Base-by-base conservation (phyloP, 768 basidiomycete species). In the Vararia minispora region DNA sequence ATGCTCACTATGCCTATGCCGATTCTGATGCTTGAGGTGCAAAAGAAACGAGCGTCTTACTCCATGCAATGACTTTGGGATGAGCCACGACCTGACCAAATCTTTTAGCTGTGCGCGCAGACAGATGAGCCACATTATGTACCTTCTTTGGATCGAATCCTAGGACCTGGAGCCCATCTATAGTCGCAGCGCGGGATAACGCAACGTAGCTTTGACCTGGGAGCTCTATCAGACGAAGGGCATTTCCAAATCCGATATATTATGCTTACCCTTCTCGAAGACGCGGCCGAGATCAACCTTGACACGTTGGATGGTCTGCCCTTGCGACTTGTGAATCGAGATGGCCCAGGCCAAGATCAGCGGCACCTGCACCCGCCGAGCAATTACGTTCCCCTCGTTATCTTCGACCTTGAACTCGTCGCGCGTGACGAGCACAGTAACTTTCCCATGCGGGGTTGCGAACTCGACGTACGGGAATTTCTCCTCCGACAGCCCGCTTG, bases 261-360 rank as follows among this genome's bases (percentile, higher is more conserved):
- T 25, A 21, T 9, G 37, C 53, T 27, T 33, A 66, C 68, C 69
- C 42, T 69, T 69, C 51, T 72, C 79, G 50, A 82, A 82, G n/a
- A 80, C 74, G 27, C 60, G 66, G 8, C 69, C 66, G 13, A 84
- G 67, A 52, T 80, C 77, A 23, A 82, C 66, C 48, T 69, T 76
- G 38, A 80, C 73, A 30, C 69, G 63, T 30, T 72, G 68, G 30
- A 86, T 68, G 0, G 83, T 84, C 48, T 82, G 78, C 1, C 81
- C 82, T 50, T 85, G 83, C 40, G 70, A 72, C 56, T 86, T 86
- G 59, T 85, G 81, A 40, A 86, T 83, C 2, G 74, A 74, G 64
- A 82, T 77, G 0, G 81, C 79, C 80, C 79, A 85, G 0, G 79
- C 76, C 0, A 80, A 68, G 34, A 86, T 82, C 4, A 92, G 56